These are phyloP conservation scores for Cryptococcus deneoformans DNA, from an alignment of 1,284 basidiomycete genomes.

Conservation along the genomic window DNA sequence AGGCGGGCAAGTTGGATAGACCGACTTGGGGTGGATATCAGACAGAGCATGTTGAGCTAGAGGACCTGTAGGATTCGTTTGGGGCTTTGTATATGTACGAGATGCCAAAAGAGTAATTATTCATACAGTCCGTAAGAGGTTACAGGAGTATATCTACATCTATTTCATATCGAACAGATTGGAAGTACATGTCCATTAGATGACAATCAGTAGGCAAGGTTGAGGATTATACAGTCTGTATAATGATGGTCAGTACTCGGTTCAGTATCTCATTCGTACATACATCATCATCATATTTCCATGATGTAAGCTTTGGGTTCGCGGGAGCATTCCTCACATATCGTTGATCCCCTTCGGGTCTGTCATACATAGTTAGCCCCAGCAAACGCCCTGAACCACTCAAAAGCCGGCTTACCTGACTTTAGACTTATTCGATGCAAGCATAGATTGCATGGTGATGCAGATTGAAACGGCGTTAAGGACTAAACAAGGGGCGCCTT, in stretches of 20 bases:
- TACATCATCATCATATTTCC: constrained; percentile 49
- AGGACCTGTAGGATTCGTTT: background rate
- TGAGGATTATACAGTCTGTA: constrained; percentile 4
- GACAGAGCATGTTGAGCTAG: background rate
- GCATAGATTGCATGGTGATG: constrained; percentile 52
- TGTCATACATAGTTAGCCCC: constrained; percentile 6
- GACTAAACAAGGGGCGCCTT: constrained; percentile 20
- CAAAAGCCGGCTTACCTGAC: constrained; percentile 28
- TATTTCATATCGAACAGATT: too few relatives aligned
- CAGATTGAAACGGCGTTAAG: constrained; percentile 48
- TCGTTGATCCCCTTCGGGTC: constrained; percentile 46
- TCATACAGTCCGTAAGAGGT: too few relatives aligned
- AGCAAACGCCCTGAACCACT: too few relatives aligned
- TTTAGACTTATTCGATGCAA: constrained; percentile 49
- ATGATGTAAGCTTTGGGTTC: constrained; percentile 46
- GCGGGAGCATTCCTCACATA: constrained; percentile 44
- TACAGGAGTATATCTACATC: too few relatives aligned
- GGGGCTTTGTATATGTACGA: too few relatives aligned
- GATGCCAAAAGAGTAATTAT: too few relatives aligned
- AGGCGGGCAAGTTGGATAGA: background rate
- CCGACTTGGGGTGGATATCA: background rate
- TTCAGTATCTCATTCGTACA: constrained; percentile 8
- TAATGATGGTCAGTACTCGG: background rate
- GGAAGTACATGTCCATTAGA: too few relatives aligned
- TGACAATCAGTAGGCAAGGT: background rate